Evolutionary conservation across 2,329 filamentous ascomycete species (phyloP), one percentile per base, ranked within the genome.

Genomic region (Sporothrix curviconia): DNA sequence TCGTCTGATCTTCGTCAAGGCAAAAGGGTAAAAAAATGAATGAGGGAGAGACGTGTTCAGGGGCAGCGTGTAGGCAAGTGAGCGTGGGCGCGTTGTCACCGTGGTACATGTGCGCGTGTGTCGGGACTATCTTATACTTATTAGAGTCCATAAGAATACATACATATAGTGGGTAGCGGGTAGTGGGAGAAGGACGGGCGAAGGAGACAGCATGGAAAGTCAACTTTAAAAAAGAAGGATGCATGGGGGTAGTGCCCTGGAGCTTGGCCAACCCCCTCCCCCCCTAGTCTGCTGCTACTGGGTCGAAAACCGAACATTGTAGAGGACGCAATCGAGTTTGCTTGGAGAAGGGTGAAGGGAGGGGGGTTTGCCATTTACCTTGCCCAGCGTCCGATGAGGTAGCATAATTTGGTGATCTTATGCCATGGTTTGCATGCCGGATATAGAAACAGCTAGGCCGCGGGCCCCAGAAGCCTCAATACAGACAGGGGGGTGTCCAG

Each of bases 351-450:
- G 14, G 40, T 32, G 40, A 22, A 22, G 40, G 40, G 40, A 22
- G 25, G 43, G 54, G 43, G n/a, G 40, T 40, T 69, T 69, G 68
- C 65, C 67, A 67, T 68, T 71, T 68, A 72, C 71, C 71, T 74
- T 74, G 73, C 67, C 72, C 70, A 72, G 72, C 71, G 69, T 56
- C 72, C 73, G 74, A 76, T 73, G 55, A 72, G 46, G 74, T 73
- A 75, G 76, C 74, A 80, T 79, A 80, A 80, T 78, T 79, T 78
- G 78, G 72, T 71, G 74, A 78, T 79, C 76, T 80, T 80, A 81
- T 80, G 77, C 76, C 74, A 77, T 77, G 72, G 72, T 68, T 67
- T 69, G 68, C 70, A 70, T 75, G 69, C 75, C 72, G 71, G 73
- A 77, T 78, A 76, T 78, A 77, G 76, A 76, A 78, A 74, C 72